phyloP scores from a whole-genome alignment of 192 early-diverging fungal genomes.

The Entomortierella parvispora region DNA sequence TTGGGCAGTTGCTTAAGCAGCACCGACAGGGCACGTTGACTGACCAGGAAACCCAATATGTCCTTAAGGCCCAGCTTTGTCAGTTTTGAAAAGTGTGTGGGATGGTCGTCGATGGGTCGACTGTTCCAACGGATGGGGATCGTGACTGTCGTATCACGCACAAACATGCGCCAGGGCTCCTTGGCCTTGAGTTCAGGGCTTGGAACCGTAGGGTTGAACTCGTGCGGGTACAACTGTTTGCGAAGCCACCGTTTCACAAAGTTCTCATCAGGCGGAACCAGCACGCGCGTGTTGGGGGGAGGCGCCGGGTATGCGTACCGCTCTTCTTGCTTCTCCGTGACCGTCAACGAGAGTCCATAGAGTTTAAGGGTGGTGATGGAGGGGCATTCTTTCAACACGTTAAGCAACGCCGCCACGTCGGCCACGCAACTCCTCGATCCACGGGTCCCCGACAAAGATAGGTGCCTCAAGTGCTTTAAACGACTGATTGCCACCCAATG shows the following conservation, averaged over 20 bases:
- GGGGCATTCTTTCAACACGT: constrained; percentile 4
- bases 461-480: background rate
- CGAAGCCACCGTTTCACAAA: background rate
- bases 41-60: background rate
- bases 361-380: background rate
- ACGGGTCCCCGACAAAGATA: background rate
- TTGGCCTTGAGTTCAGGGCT: background rate
- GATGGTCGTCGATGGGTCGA: no score
- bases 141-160: background rate
- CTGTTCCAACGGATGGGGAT: background rate
- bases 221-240: background rate
- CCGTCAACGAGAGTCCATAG: background rate
- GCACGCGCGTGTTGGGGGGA: background rate
- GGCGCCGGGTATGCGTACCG: no score
- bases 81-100: background rate
- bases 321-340: no score
- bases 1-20: constrained; percentile 13
- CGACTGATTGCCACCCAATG: constrained; percentile 4
- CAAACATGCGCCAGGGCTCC: constrained; percentile 30
- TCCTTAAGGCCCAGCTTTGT: background rate
- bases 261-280: background rate
- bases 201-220: background rate
- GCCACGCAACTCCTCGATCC: background rate
- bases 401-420: constrained; percentile 4
- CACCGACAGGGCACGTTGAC: background rate